These are phyloP conservation scores for Talaromyces proteolyticus DNA, from an alignment of 495 filamentous ascomycete genomes.

Conservation along the genomic window DNA sequence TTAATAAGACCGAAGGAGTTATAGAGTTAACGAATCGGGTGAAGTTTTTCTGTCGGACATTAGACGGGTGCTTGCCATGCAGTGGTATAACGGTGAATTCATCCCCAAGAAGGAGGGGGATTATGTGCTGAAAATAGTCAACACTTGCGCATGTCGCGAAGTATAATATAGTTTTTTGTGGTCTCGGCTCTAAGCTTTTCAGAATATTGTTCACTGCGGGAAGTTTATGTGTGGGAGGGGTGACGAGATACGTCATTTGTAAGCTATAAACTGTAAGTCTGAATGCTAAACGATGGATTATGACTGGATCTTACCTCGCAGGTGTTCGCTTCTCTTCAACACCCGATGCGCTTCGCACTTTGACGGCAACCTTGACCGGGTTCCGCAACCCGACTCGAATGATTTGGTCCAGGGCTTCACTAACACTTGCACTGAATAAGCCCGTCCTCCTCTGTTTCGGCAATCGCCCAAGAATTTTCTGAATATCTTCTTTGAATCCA, in stretches of 20 bases:
- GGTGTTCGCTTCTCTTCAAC: conserved; percentile 84
- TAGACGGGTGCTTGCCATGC: conserved; percentile 82
- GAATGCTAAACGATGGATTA: not conserved
- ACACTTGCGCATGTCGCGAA: conserved; percentile 93
- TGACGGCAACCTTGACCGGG: conserved; percentile 87
- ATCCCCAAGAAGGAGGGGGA: conserved; percentile 57
- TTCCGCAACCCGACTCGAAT: conserved; percentile 90
- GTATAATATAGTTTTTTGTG: conserved; percentile 84
- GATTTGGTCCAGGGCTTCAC: conserved; percentile 85
- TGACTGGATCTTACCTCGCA: conserved; percentile 42
- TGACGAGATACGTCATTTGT: conserved; percentile 83
- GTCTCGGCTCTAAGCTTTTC: conserved; percentile 57
- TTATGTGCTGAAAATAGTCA: conserved; percentile 78
- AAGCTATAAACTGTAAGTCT: conserved; percentile 37
- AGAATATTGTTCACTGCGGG: conserved; percentile 68
- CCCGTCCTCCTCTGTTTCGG: conserved; percentile 94
- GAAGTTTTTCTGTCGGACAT: conserved; percentile 76
- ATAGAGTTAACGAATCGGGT: conserved; percentile 62
- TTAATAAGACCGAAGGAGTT: conserved; percentile 73
- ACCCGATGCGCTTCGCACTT: conserved; percentile 71
- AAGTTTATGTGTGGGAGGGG: conserved; percentile 70
- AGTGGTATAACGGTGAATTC: conserved; percentile 67
- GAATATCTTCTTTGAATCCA: conserved; percentile 89
- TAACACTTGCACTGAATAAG: conserved; percentile 87
- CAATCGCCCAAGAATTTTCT: conserved; percentile 73